Conservation (phyloP, 805 yeast species). For the Yamadazyma sp. region DNA sequence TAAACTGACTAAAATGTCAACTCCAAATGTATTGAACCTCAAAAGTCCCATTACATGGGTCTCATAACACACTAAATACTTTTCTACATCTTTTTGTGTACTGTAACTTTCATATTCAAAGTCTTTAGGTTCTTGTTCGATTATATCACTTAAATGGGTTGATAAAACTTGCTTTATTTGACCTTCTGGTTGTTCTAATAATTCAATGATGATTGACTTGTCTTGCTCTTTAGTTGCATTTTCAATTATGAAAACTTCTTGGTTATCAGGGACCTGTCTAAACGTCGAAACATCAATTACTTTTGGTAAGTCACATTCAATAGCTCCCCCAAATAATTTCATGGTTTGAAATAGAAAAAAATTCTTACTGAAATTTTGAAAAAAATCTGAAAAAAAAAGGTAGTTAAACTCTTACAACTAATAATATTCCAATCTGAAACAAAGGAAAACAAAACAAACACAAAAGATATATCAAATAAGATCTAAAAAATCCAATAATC, state of each 20-base stretch:
- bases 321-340: constrained; percentile 81
- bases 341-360: too few species aligned
- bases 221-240: constrained; percentile 30
- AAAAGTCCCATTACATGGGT: constrained; percentile 49
- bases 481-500: too few species aligned
- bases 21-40: constrained; percentile 46
- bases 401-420: too few species aligned
- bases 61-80: background rate
- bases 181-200: constrained; percentile 45
- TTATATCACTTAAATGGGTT: constrained; percentile 56
- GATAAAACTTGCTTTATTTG: constrained; percentile 41
- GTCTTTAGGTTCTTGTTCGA: constrained; percentile 19
- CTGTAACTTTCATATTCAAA: too few species aligned
- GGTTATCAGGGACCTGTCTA: constrained; percentile 88
- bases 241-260: constrained; percentile 76
- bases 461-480: too few species aligned
- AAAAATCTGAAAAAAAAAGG: too few species aligned
- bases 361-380: too few species aligned
- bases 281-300: constrained; percentile 69
- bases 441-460: too few species aligned
- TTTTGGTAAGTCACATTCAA: constrained; percentile 58
- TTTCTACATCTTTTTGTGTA: background rate
- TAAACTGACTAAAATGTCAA: constrained; percentile 40
- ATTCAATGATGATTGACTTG: constrained; percentile 61
- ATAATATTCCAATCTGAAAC: too few species aligned